Conservation (phyloP, 2,329 filamentous ascomycete species). For the Fusarium brachygibbosum region DNA sequence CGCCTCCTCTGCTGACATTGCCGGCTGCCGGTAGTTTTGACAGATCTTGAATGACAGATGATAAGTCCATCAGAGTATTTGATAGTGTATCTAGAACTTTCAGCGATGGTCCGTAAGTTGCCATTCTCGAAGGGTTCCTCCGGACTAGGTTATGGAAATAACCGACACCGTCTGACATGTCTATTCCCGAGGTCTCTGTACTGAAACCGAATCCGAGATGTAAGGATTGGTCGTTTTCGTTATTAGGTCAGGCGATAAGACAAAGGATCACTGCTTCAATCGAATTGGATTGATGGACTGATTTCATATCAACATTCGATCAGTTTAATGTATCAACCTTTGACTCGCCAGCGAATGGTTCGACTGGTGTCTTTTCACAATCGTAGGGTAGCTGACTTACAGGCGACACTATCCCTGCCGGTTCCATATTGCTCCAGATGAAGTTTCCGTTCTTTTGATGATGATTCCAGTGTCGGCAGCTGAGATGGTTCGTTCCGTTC, state of each 20-base stretch:
- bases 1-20: conserved; percentile 21
- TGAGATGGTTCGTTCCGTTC: background rate
- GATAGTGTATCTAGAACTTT: background rate
- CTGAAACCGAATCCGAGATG: no score
- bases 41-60: conserved; percentile 19
- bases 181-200: background rate
- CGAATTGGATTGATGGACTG: no score
- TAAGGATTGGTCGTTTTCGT: no score
- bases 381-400: background rate
- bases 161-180: background rate
- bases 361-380: background rate
- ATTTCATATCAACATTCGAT: background rate
- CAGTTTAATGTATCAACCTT: background rate
- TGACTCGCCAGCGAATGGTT: background rate
- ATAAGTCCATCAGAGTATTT: background rate
- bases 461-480: background rate
- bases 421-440: background rate
- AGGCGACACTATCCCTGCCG: no score
- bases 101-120: background rate
- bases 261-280: no score
- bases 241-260: background rate
- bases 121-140: background rate
- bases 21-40: conserved; percentile 28
- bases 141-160: background rate
- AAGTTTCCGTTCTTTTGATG: background rate